phyloP scores from a whole-genome alignment of 2,329 filamentous ascomycete genomes.

The Fusarium cyanostomum region DNA sequence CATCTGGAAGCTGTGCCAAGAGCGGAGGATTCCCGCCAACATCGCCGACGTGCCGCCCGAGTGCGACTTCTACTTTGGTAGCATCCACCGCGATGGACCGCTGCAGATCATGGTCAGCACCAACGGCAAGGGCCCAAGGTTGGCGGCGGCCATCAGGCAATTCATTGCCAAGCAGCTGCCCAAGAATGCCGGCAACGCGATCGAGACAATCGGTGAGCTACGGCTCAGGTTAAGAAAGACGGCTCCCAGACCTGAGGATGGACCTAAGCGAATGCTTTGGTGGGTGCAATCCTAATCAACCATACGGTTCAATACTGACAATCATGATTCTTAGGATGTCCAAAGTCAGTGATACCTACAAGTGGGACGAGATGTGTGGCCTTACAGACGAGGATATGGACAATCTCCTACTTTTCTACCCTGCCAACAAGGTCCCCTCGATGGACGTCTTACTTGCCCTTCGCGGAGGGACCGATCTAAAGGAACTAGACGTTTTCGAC shows the following conservation, averaged over 20 bases:
- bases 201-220: slow-evolving; percentile 83
- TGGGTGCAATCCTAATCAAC: slow-evolving; percentile 51
- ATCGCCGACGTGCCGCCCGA: slow-evolving; percentile 97
- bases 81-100: slow-evolving; percentile 92
- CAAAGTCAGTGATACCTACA: slow-evolving; percentile 87
- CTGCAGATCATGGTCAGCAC: slow-evolving; percentile 99
- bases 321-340: slow-evolving; percentile 74
- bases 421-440: slow-evolving; percentile 62
- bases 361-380: slow-evolving; percentile 82
- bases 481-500: slow-evolving; percentile 65
- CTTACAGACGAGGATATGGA: slow-evolving; percentile 89
- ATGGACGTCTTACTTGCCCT: slow-evolving; percentile 65
- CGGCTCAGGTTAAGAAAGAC: slow-evolving; percentile 80
- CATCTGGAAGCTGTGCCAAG: slow-evolving; percentile 94
- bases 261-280: slow-evolving; percentile 92
- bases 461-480: slow-evolving; percentile 55
- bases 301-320: slow-evolving; percentile 6
- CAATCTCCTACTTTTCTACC: slow-evolving; percentile 79
- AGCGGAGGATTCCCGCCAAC: slow-evolving; percentile 85
- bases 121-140: slow-evolving; percentile 92
- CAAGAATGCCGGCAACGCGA: slow-evolving; percentile 82
- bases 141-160: slow-evolving; percentile 86
- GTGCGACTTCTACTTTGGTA: slow-evolving; percentile 99
- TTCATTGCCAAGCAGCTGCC: slow-evolving; percentile 83
- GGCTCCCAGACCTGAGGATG: slow-evolving; percentile 76